Evolutionary conservation across 176 grass and related monocot genomes (phyloP).

Genomic region (Avena sativa): DNA sequence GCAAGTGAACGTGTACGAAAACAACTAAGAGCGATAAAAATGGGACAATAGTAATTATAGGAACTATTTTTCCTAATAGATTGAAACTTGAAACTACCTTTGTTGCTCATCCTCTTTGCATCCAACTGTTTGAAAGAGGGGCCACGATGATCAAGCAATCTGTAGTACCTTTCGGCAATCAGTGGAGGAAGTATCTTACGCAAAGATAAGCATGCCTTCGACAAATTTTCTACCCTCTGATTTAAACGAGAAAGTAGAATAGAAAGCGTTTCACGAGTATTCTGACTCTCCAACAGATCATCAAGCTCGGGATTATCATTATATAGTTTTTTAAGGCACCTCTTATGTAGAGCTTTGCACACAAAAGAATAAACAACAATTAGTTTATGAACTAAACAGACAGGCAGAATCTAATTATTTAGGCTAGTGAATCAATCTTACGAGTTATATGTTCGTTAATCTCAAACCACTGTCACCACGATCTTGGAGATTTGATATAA

Average conservation of each 20-base stretch:
- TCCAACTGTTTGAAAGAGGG: conserved; percentile 57
- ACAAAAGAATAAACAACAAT: neutral
- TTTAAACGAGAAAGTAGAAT: conserved; percentile 57
- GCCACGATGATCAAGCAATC: conserved; percentile 49
- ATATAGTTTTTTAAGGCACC: conserved; percentile 61
- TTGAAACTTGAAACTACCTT: conserved; percentile 40
- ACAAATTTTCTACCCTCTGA: conserved; percentile 43
- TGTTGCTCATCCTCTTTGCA: conserved; percentile 35
- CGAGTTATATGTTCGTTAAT: conserved; percentile 52
- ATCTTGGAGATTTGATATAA: conserved; percentile 44
- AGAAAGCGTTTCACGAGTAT: conserved; percentile 32
- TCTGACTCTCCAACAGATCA: conserved; percentile 26
- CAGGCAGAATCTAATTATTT: neutral
- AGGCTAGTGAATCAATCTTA: conserved; percentile 35
- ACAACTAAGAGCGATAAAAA: neutral
- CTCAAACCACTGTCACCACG: neutral
- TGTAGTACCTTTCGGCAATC: conserved; percentile 43
- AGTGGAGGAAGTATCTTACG: conserved; percentile 11
- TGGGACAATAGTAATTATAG: neutral
- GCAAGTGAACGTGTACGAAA: conserved; percentile 7
- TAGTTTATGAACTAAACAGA: conserved; percentile 16
- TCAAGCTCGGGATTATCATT: conserved; percentile 43
- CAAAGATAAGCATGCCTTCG: conserved; percentile 14
- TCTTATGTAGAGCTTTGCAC: conserved; percentile 53
- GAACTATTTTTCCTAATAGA: neutral